Base-by-base conservation (phyloP, 192 early-diverging fungal genomes). In the Coemansia sp. region DNA sequence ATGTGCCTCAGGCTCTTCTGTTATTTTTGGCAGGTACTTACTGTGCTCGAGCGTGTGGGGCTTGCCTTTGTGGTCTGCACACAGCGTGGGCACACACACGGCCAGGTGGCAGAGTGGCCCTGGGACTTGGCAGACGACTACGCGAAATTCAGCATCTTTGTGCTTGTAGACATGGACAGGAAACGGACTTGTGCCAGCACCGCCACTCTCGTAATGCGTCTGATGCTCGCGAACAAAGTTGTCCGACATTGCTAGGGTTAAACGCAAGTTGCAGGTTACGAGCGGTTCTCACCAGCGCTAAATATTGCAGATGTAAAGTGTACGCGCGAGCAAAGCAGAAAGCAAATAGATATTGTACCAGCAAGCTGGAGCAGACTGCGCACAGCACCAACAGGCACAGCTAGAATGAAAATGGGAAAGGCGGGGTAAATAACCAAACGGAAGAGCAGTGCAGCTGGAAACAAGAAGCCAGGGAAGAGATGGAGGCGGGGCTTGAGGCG, bases 1-100 rank as follows among this genome's bases (percentile, higher is more conserved):
- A 54, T 54, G 53, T 54, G 51, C 51, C 23, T 26, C 20, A 53
- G 22, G 20, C 23, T 53, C 41, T n/a, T 43, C 3, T 23, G 12
- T 26, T 11, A 29, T 26, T 53, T 16, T 43, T 43, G 41, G 41
- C 41, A 43, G 23, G 11, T 61, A 73, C 76, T 69, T 80, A 82
- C 84, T 57, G 69, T 86, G 85, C 53, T 94, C 93, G 4, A 95
- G 84, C 18, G 92, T 92, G 66, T 95, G 93, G 4, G 93, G 85
- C 13, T 90, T 84, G 49, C 93, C 93, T 47, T 84, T 78, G 69
- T 91, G 85, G 78, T 89, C 85, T 27, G 74, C 66, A 38, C 84
- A 79, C 14, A 85, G 69, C 0, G 93, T 95, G 19, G 93, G 91
- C 26, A 95, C 79, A 38, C 92, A 84, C 58, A 93, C 81, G 20